Base-by-base conservation (phyloP, 768 basidiomycete species). In the Lactifluus hygrophoroides region DNA sequence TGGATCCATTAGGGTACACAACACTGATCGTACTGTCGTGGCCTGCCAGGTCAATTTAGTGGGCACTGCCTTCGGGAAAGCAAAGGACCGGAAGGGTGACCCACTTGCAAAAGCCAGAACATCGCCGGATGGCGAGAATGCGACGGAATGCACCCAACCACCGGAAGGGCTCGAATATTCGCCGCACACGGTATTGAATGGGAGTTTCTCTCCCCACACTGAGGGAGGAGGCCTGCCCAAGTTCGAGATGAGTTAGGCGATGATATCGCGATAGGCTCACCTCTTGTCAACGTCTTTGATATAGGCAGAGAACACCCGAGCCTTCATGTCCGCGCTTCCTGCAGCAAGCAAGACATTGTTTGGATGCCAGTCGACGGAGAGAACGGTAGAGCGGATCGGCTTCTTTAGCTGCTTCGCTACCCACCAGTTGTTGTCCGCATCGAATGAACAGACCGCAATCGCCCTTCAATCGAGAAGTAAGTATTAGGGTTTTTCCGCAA, bases 361-460 rank as follows among this genome's bases (percentile, higher is more conserved):
- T 27, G 96, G 94, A 69, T 99, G 96, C 96, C 96, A 99, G 65
- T 98, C 95, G 65, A 99, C 76, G 5, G 86, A 83, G 42, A 98
- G 77, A 14, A 99, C 94, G 1, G 96, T 99, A 4, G 93, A 93
- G 63, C 93, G 75, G 67, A 99, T 88, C 25, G 96, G 96, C 73
- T 98, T 98, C 85, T 98, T 99, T 70, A 99, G 76, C 59, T 88
- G 88, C 69, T 91, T 93, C 17, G 94, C 86, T 3, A 96, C 91
- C 96, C 96, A 99, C 96, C 96, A 99, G 71, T 99, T 89, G 74
- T 89, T 94, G 76, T 99, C 96, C 10, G 88, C 79, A 69, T 99
- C 96, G 68, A 96, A 99, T 17, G 90, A 94, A 70, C 96, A 99
- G 49, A 99, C 82, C 11, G 94, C 91, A 66, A 98, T 94, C 35